These are phyloP conservation scores for Cyberlindnera saturnus DNA, from an alignment of 805 yeast species.

Conservation along the genomic window DNA sequence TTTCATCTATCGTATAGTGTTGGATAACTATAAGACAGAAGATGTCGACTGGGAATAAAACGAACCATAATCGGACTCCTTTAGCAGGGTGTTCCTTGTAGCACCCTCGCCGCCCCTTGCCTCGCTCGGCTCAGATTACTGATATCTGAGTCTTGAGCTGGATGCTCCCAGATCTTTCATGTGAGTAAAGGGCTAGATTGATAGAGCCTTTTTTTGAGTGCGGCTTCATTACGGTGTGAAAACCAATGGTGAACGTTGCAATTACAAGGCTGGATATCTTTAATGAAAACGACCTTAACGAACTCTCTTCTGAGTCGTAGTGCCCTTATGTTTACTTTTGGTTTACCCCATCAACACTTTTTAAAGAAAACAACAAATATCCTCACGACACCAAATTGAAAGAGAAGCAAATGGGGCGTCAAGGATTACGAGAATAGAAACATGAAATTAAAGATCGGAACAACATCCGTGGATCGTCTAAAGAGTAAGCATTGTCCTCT, in stretches of 20 bases:
- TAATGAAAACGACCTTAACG: background rate
- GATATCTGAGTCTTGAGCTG: conserved; percentile 52
- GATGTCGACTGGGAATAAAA: conserved; percentile 57
- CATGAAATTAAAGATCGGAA: conserved; percentile 28
- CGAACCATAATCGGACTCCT: background rate
- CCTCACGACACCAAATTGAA: background rate
- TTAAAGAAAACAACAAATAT: background rate
- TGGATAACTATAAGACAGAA: conserved; percentile 86
- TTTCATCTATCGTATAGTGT: conserved; percentile 88
- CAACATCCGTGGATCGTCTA: conserved; percentile 24
- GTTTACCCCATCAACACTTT: background rate
- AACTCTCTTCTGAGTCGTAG: background rate
- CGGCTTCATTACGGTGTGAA: conserved; percentile 37
- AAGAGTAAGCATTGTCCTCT: conserved; percentile 17
- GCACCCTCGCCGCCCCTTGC: conserved; percentile 40
- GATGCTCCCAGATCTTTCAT: conserved; percentile 30
- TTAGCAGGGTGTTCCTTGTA: conserved; percentile 1
- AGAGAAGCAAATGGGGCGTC: background rate
- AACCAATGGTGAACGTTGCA: conserved; percentile 24
- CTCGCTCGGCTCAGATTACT: conserved; percentile 49
- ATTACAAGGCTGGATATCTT: conserved; percentile 22
- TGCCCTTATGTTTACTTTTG: too few relatives aligned
- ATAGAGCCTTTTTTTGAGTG: conserved; percentile 51
- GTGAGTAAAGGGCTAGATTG: conserved; percentile 41
- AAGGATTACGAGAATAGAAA: background rate